phyloP scores from a whole-genome alignment of 176 grass and related monocot genomes.

The Triticum monococcum region DNA sequence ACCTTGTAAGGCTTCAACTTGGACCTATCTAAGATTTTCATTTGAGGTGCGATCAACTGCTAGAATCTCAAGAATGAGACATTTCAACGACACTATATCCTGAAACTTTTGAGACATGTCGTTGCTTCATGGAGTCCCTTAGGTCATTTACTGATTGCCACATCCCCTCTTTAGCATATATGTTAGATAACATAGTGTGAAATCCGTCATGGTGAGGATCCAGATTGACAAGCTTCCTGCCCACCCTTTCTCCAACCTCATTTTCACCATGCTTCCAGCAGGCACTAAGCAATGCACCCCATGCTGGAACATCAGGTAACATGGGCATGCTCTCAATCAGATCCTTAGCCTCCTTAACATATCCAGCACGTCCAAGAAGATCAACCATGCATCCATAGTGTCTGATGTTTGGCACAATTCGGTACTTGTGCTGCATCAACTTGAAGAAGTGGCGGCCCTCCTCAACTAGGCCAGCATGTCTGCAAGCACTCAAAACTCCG shows the following conservation, averaged over 20 bases:
- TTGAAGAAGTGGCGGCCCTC: constrained; percentile 66
- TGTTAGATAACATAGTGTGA: constrained; percentile 81
- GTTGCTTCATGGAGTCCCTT: constrained; percentile 70
- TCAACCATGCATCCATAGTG: constrained; percentile 96
- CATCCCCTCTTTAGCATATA: constrained; percentile 79
- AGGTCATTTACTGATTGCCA: constrained; percentile 76
- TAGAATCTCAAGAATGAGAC: constrained; percentile 28
- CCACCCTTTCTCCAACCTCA: constrained; percentile 70
- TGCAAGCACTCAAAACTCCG: constrained; percentile 84
- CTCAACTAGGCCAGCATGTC: constrained; percentile 73
- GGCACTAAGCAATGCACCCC: constrained; percentile 84
- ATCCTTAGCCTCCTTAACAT: constrained; percentile 76
- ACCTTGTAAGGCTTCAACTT: constrained; percentile 3
- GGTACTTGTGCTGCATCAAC: constrained; percentile 69
- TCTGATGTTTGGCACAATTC: constrained; percentile 69
- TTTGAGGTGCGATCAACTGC: constrained; percentile 17
- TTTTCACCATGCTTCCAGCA: constrained; percentile 83
- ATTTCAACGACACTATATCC: constrained; percentile 61
- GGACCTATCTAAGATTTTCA: neutral
- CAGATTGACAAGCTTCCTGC: constrained; percentile 66
- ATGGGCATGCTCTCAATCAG: constrained; percentile 81
- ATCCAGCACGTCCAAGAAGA: constrained; percentile 84
- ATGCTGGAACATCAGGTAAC: constrained; percentile 69
- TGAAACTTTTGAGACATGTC: constrained; percentile 54
- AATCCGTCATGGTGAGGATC: constrained; percentile 82